Conservation (phyloP, 2,329 filamentous ascomycete species). For the Cladorrhinum sp. region DNA sequence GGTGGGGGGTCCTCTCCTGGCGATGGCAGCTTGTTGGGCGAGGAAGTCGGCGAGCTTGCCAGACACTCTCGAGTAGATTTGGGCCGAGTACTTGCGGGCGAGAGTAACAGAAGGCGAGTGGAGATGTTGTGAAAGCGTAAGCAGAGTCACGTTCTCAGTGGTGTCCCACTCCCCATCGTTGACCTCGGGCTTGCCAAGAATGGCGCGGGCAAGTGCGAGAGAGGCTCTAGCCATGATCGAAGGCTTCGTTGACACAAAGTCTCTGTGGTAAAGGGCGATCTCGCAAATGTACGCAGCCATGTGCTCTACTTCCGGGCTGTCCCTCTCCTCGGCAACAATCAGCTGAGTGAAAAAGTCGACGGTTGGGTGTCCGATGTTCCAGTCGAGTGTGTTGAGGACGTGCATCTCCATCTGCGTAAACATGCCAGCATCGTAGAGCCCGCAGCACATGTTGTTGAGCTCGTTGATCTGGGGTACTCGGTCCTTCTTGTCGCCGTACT, state of each 20-base stretch:
- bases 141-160: slow-evolving; percentile 64
- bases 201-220: slow-evolving; percentile 79
- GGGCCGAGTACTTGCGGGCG: slow-evolving; percentile 58
- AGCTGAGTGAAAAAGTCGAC: slow-evolving; percentile 91
- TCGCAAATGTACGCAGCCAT: slow-evolving; percentile 94
- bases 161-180: slow-evolving; percentile 74
- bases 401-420: slow-evolving; percentile 99
- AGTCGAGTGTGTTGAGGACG: slow-evolving; percentile 93
- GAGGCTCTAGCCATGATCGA: slow-evolving; percentile 88
- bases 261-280: slow-evolving; percentile 92
- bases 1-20: slow-evolving; percentile 55
- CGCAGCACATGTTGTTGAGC: slow-evolving; percentile 98
- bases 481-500: slow-evolving; percentile 99
- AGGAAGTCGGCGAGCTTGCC: slow-evolving; percentile 57
- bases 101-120: slow-evolving; percentile 57
- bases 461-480: slow-evolving; percentile 96
- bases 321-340: slow-evolving; percentile 73
- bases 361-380: slow-evolving; percentile 93
- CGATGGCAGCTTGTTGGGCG: slow-evolving; percentile 56
- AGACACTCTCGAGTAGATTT: slow-evolving; percentile 52
- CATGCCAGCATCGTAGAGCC: slow-evolving; percentile 97
- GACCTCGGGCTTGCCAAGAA: slow-evolving; percentile 76
- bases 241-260: slow-evolving; percentile 90
- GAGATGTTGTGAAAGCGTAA: slow-evolving; percentile 58
- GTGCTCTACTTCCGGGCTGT: slow-evolving; percentile 85